Evolutionary conservation across 2,329 filamentous ascomycete species (phyloP).

Genomic region (Aspergillus sojae): DNA sequence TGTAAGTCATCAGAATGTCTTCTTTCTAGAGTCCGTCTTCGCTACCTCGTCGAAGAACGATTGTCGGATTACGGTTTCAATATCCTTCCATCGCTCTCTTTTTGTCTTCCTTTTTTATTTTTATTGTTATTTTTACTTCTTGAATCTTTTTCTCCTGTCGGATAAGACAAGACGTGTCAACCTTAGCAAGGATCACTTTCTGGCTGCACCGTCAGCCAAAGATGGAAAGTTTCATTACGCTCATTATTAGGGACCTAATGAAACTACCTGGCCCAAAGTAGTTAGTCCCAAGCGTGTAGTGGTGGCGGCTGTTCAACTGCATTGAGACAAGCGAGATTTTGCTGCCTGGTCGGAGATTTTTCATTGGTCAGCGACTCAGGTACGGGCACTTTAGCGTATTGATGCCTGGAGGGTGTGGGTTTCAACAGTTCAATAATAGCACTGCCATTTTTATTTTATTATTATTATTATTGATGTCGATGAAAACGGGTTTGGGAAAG

Average conservation of each 20-base stretch:
- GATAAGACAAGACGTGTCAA: conserved; percentile 19
- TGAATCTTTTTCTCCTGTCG: not conserved
- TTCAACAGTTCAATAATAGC: conserved; percentile 17
- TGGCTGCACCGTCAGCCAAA: conserved; percentile 3
- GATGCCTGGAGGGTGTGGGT: conserved; percentile 19
- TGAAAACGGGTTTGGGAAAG: not conserved
- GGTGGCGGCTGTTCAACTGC: conserved; percentile 22
- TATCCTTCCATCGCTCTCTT: not conserved
- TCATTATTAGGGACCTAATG: conserved; percentile 13
- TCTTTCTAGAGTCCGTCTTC: not conserved
- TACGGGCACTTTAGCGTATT: conserved; percentile 19
- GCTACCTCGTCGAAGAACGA: not conserved
- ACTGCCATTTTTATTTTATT: conserved; percentile 9
- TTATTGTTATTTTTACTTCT: conserved; percentile 9
- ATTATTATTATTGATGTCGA: not conserved
- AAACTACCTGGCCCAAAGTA: conserved; percentile 16
- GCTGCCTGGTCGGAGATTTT: conserved; percentile 7
- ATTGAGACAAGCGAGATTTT: conserved; percentile 30
- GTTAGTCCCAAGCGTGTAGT: conserved; percentile 15
- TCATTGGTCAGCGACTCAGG: conserved; percentile 25
- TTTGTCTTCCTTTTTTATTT: not conserved
- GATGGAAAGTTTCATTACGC: conserved; percentile 2
- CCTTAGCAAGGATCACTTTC: conserved; percentile 19
- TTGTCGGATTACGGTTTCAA: not conserved
- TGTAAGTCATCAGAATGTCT: not conserved